These are phyloP conservation scores for Adenanthera pavonina DNA, from an alignment of 306 rosid genomes.

Conservation along the genomic window DNA sequence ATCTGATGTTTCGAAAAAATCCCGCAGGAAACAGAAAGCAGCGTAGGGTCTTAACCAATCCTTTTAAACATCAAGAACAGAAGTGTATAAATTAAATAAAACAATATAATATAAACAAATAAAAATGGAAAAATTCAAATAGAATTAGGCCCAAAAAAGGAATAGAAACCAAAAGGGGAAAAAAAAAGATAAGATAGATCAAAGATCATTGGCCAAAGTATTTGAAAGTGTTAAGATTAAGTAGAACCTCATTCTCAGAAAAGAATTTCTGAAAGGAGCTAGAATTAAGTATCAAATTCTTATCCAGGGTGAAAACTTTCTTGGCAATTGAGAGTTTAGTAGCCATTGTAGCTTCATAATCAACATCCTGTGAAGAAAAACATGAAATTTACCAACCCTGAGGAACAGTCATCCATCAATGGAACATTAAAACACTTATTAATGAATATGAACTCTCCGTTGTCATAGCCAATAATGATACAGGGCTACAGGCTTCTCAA, in stretches of 20 bases:
- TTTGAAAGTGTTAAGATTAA: conserved; percentile 24
- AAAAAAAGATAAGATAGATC: not conserved
- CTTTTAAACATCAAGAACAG: conserved; percentile 55
- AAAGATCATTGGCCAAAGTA: conserved; percentile 27
- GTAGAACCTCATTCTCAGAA: conserved; percentile 80
- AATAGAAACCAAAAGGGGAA: not conserved
- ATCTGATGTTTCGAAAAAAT: conserved; percentile 96
- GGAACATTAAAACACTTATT: conserved; percentile 3
- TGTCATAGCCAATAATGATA: conserved; percentile 4
- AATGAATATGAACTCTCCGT: not conserved
- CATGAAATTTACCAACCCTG: conserved; percentile 29
- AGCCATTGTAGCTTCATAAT: conserved; percentile 85
- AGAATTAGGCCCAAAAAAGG: conserved; percentile 9
- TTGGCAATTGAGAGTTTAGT: conserved; percentile 83
- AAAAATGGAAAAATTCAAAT: conserved; percentile 21
- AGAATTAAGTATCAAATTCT: conserved; percentile 72
- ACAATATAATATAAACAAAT: conserved; percentile 12
- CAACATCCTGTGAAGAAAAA: conserved; percentile 71
- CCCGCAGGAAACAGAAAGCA: conserved; percentile 91
- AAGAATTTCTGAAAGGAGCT: conserved; percentile 72
- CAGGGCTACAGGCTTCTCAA: conserved; percentile 9
- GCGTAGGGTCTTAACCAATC: conserved; percentile 97
- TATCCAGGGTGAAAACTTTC: conserved; percentile 78
- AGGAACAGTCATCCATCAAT: conserved; percentile 33
- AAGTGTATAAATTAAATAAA: conserved; percentile 29